phyloP scores from a whole-genome alignment of 176 grass and related monocot species.

The Tuctoria greenei region DNA sequence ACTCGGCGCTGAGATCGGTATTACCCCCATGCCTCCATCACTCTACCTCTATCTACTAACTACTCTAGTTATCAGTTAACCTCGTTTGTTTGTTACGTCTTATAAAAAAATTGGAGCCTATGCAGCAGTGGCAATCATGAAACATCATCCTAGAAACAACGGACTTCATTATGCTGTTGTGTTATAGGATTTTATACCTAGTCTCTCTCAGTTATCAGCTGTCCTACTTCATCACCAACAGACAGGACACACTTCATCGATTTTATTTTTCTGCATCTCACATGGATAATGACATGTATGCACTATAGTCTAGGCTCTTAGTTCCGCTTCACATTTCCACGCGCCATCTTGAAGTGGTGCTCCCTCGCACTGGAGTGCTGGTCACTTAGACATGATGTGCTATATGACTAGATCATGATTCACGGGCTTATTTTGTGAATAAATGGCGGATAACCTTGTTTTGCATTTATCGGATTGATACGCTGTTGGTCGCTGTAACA shows the following conservation, averaged over 20 bases:
- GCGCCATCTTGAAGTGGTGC: background rate
- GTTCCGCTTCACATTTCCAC: background rate
- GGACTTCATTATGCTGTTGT: background rate
- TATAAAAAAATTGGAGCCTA: background rate
- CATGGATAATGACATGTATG: background rate
- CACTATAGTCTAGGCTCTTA: background rate
- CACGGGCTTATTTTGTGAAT: background rate
- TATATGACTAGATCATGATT: background rate
- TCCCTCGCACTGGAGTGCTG: background rate
- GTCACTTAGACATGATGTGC: background rate
- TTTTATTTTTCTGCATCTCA: background rate
- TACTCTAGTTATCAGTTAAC: background rate
- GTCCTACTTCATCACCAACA: background rate
- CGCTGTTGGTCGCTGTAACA: background rate
- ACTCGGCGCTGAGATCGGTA: conserved; percentile 80
- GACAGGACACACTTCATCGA: background rate
- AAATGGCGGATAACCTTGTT: background rate
- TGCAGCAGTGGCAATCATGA: background rate
- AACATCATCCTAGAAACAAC: no score
- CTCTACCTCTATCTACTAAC: background rate
- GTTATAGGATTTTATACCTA: background rate
- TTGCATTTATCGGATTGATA: background rate
- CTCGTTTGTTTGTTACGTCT: background rate
- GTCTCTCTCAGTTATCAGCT: background rate
- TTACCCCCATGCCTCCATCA: background rate